Evolutionary conservation across 108 stramenopile species (phyloP), one percentile per base, ranked within the genome.

Genomic region (Nitzschia sp.): DNA sequence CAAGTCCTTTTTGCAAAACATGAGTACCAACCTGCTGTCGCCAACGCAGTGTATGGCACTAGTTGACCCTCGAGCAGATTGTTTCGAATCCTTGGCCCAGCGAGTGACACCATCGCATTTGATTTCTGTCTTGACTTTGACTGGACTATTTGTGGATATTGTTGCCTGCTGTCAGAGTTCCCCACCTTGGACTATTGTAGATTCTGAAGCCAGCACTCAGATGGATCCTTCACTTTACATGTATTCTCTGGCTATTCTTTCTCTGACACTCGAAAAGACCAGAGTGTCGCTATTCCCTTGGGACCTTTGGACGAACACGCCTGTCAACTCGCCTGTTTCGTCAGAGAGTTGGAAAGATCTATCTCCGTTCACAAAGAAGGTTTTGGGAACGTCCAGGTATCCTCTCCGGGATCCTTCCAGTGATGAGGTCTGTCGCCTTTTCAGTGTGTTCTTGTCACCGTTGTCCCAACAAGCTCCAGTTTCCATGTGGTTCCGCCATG

Each of bases 251-350:
- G 25, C 58, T 3, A 60, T 74, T 40, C 0, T 74, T 6, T 19
- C 58, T 15, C 48, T 57, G 51, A 41, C 61, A 0, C 11, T 74
- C 25, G 14, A 21, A 9, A 59, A 63, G 37, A 66, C 58, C 6
- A 46, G 73, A 50, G 54, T 74, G 14, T 29, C 51, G 15, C 39
- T 37, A 43, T 74, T 74, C 42, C 73, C 73, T 1, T 72, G 71
- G 71, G 20, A 72, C 5, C 29, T 43, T 38, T 17, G 29, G 29
- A 34, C 29, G 3, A 34, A 34, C 5, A 5, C 29, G 29, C 29
- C 29, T 34, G 29, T 3, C 5, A 34, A 34, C 29, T 1, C 29
- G 29, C 29, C 29, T 5, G 29, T 34, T 34, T 34, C 29, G 5
- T 34, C 29, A 1, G 5, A 3, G 29, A 34, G 29, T 34, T 34